phyloP scores from a whole-genome alignment of 768 basidiomycete genomes.

The Serendipita vermifera region DNA sequence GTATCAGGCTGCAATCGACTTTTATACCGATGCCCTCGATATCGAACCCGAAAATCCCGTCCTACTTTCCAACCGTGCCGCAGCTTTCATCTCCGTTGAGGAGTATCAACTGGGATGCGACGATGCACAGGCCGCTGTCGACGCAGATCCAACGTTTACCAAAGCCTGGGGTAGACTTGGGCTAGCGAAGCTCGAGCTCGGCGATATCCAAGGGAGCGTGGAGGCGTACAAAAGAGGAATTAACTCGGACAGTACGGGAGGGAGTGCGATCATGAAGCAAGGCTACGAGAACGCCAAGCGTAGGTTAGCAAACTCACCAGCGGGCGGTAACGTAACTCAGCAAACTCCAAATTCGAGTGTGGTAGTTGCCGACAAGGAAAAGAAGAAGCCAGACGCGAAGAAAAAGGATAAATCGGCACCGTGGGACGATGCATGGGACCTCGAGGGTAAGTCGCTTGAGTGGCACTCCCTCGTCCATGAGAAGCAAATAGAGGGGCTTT shows the following conservation, averaged over 20 bases:
- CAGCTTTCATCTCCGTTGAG: not conserved
- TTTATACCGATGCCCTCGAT: constrained; percentile 4
- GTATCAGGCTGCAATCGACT: not conserved
- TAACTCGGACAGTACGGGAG: not conserved
- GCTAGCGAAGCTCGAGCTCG: not conserved
- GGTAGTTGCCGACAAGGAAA: not conserved
- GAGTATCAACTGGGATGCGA: not conserved
- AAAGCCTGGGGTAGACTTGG: constrained; percentile 1
- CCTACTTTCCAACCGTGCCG: not conserved
- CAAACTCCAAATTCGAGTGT: not conserved
- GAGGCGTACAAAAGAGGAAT: not conserved
- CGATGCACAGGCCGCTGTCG: not conserved
- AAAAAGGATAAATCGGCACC: not conserved
- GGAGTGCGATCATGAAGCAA: not conserved
- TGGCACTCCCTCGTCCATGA: constrained; percentile 5
- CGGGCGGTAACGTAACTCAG: not conserved
- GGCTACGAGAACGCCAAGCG: not conserved
- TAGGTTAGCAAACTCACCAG: not conserved
- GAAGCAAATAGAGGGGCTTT: constrained; percentile 1
- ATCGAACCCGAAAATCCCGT: not conserved
- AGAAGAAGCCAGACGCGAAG: not conserved
- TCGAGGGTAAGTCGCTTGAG: not conserved
- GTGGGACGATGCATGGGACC: not conserved
- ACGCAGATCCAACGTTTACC: not conserved
- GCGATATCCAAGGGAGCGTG: not conserved